Evolutionary conservation across 345 rosid genomes (phyloP), one percentile per base, ranked within the genome.

Genomic region (Citrus mangshanensis): DNA sequence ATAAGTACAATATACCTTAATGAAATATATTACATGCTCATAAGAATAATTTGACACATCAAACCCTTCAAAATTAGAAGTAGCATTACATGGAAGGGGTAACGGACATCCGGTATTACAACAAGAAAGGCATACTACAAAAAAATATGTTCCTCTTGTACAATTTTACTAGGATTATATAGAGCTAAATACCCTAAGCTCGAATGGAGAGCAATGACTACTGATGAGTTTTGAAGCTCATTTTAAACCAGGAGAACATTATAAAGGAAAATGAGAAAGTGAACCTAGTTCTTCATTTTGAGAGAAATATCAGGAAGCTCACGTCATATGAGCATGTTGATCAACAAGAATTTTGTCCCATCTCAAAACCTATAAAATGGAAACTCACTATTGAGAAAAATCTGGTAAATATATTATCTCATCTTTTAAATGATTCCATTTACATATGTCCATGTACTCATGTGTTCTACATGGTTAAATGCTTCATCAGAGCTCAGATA

Each of bases 301-400:
- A n/a, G n/a, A n/a, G n/a, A n/a, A n/a, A n/a, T n/a, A n/a, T n/a
- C n/a, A n/a, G n/a, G n/a, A n/a, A n/a, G n/a, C n/a, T n/a, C n/a
- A n/a, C n/a, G n/a, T n/a, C n/a, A n/a, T n/a, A n/a, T n/a, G n/a
- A n/a, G n/a, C n/a, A n/a, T n/a, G n/a, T n/a, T n/a, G n/a, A n/a
- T n/a, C n/a, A n/a, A 51, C 92, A 56, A 98, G 99, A 83, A 93
- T 89, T 82, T 93, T 85, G 85, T 93, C 97, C 96, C 96, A 93
- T 74, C 88, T 87, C 76, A 95, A 85, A 30, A 89, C 88, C 98
- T 95, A 78, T 49, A 38, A 51, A 72, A 34, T 72, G 30, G 55
- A 77, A 40, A 35, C 12, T 59, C 27, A 38, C 38, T 62, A 19
- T 34, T 73, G 49, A 72, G 73, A 18, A 54, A 65, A 54, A 46